Conservation (phyloP, 208 protist species). For the Trypanosoma boissoni region DNA sequence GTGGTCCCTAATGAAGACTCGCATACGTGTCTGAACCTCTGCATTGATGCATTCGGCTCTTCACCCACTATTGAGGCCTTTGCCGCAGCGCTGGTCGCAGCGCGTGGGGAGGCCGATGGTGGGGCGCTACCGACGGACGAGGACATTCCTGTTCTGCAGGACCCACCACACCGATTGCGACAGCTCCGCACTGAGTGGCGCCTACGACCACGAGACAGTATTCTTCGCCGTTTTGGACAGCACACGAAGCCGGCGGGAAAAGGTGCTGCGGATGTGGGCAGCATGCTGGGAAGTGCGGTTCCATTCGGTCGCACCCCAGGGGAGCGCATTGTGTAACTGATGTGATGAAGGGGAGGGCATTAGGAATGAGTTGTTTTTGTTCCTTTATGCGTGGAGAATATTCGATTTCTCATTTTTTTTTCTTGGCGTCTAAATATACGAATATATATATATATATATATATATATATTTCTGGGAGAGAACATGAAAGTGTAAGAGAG, state of each 20-base stretch:
- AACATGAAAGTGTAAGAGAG: neutral
- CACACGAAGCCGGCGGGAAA: slow-evolving; percentile 34
- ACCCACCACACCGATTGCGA: slow-evolving; percentile 63
- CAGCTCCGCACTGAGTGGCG: slow-evolving; percentile 64
- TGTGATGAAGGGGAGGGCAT: neutral
- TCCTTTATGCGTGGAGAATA: neutral
- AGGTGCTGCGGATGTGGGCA: slow-evolving; percentile 43
- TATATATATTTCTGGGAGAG: neutral
- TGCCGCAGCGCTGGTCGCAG: slow-evolving; percentile 19
- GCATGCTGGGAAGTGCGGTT: slow-evolving; percentile 72
- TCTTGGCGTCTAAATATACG: neutral
- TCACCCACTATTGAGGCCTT: slow-evolving; percentile 35
- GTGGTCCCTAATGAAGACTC: slow-evolving; percentile 71
- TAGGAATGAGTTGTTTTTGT: slow-evolving; percentile 1
- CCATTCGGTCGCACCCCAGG: slow-evolving; percentile 79
- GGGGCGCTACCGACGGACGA: slow-evolving; percentile 29
- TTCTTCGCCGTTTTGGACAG: slow-evolving; percentile 78
- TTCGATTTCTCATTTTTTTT: neutral
- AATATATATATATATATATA: neutral
- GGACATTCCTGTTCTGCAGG: slow-evolving; percentile 39
- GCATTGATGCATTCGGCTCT: slow-evolving; percentile 42
- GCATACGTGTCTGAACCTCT: slow-evolving; percentile 45
- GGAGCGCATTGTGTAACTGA: slow-evolving; percentile 46
- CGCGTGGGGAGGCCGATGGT: slow-evolving; percentile 14
- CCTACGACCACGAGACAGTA: slow-evolving; percentile 66